Evolutionary conservation across 2,329 filamentous ascomycete species (phyloP).

Genomic region (Cadophora luteo-olivacea): DNA sequence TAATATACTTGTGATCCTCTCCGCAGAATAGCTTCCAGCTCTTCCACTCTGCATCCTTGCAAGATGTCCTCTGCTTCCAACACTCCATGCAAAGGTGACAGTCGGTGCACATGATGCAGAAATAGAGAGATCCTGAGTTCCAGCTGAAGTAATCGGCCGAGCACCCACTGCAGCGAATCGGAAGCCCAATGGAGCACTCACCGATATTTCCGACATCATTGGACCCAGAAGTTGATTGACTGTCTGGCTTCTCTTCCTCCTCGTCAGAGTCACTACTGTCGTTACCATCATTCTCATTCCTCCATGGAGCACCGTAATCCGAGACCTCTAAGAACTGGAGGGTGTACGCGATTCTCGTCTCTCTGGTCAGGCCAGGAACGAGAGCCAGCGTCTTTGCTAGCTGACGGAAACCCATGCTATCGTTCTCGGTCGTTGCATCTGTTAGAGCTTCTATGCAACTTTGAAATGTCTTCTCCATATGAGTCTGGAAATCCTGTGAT

Average conservation of each 20-base stretch:
- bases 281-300: neutral
- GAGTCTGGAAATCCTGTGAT: conserved; percentile 30
- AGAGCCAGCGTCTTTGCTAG: conserved; percentile 33
- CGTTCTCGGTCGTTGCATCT: conserved; percentile 34
- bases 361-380: conserved; percentile 30
- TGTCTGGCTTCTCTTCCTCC: neutral
- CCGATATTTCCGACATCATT: neutral
- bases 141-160: conserved; percentile 25
- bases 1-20: conserved; percentile 35
- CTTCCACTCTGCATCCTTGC: conserved; percentile 21
- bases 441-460: conserved; percentile 28
- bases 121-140: conserved; percentile 31
- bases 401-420: conserved; percentile 28
- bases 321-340: neutral
- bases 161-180: neutral
- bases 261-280: neutral
- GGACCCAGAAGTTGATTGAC: neutral
- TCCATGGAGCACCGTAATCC: neutral
- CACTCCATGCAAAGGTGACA: conserved; percentile 38
- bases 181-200: neutral
- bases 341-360: conserved; percentile 35
- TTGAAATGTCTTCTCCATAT: conserved; percentile 30
- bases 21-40: conserved; percentile 29
- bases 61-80: conserved; percentile 24
- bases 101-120: conserved; percentile 36